Evolutionary conservation across 2,329 filamentous ascomycete genomes (phyloP).

Genomic region (Plenodomus tracheiphilus): DNA sequence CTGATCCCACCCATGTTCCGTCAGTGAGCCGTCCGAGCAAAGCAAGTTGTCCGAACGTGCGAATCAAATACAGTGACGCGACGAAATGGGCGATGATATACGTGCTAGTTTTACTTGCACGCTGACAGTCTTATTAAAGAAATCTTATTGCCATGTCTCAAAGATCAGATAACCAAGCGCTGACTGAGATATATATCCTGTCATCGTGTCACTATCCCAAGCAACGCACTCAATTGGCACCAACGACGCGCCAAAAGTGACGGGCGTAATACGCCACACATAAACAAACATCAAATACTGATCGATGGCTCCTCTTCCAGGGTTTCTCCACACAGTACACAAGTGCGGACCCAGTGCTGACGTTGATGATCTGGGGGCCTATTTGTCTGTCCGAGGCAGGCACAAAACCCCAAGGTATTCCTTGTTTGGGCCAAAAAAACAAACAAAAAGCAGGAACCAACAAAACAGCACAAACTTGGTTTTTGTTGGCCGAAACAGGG

Average conservation of each 20-base stretch:
- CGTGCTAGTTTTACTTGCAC: background rate
- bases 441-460: background rate
- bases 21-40: too few species aligned
- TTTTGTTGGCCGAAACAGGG: background rate
- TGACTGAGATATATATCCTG: background rate
- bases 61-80: background rate
- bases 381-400: too few species aligned
- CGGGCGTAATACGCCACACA: background rate
- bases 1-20: background rate
- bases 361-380: background rate
- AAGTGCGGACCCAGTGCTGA: background rate
- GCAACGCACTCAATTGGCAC: too few species aligned
- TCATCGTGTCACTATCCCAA: background rate
- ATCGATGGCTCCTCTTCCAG: background rate
- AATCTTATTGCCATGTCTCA: background rate
- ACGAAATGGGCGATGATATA: background rate
- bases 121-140: background rate
- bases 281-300: too few species aligned
- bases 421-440: background rate
- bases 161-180: background rate
- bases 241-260: background rate
- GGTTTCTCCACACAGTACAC: background rate
- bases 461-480: background rate
- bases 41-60: background rate
- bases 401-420: background rate